A percentile compares a stretch with the other conserved stretches of the same genome.
phyloP scores from a whole-genome alignment of 805 yeast genomes.

The Myxozyma neotropica region DNA sequence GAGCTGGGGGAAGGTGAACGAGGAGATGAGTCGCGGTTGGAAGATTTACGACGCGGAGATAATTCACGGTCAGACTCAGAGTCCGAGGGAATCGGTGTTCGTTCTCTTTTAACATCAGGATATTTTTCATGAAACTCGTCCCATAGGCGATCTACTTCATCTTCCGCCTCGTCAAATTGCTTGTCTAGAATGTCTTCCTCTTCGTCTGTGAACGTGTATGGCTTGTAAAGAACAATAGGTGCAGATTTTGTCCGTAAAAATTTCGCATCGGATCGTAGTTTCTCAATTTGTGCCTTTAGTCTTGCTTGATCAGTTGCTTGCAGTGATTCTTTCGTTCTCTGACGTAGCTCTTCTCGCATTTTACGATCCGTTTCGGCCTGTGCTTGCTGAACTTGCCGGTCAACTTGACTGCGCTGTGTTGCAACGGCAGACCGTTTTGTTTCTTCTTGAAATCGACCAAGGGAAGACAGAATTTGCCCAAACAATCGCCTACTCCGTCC shows the following conservation, averaged over 20 bases:
- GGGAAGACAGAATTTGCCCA: slow-evolving; percentile 30
- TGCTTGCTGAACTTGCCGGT: slow-evolving; percentile 12
- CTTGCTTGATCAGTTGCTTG: neutral
- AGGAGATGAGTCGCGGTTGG: neutral
- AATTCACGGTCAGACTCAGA: slow-evolving; percentile 2
- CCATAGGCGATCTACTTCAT: slow-evolving; percentile 11
- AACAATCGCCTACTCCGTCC: slow-evolving; percentile 30
- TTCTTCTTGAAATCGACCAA: slow-evolving; percentile 25
- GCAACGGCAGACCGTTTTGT: neutral
- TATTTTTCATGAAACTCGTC: slow-evolving; percentile 9
- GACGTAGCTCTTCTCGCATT: slow-evolving; percentile 1
- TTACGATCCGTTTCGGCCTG: slow-evolving; percentile 6
- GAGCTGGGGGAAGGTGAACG: too few species aligned
- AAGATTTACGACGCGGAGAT: neutral
- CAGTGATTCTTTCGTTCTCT: neutral
- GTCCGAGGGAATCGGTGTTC: slow-evolving; percentile 5
- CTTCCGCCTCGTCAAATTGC: slow-evolving; percentile 12
- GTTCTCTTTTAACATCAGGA: slow-evolving; percentile 4
- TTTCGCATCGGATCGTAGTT: slow-evolving; percentile 8
- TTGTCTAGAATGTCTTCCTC: slow-evolving; percentile 10
- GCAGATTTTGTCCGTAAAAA: slow-evolving; percentile 1
- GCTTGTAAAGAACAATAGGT: slow-evolving; percentile 8
- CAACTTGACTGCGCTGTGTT: slow-evolving; percentile 17
- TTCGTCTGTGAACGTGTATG: slow-evolving; percentile 2
- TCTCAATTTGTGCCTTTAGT: neutral